A percentile compares a stretch with the other conserved stretches of the same genome.
Evolutionary conservation across 257 asterid species (phyloP).

Genomic region (Fraxinus pennsylvanica): DNA sequence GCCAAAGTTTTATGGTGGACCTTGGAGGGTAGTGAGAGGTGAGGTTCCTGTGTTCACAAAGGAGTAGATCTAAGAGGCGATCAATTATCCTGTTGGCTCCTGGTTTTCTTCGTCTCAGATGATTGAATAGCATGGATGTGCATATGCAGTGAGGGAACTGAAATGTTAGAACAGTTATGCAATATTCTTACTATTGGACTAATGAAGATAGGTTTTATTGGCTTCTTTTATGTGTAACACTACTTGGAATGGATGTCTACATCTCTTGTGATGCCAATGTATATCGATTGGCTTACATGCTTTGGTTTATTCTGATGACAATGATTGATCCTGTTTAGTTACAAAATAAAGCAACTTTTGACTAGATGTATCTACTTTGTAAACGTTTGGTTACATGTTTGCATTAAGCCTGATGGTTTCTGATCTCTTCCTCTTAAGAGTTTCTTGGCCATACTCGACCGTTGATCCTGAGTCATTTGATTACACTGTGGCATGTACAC

Average conservation of each 20-base stretch:
- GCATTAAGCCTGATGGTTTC: background rate
- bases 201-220: background rate
- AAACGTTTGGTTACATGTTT: background rate
- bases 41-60: conserved; percentile 60
- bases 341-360: background rate
- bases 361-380: background rate
- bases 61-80: conserved; percentile 30
- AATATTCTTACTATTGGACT: background rate
- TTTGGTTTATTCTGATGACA: background rate
- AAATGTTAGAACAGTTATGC: background rate
- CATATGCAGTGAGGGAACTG: background rate
- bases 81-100: background rate
- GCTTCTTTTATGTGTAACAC: background rate
- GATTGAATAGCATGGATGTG: conserved; percentile 1
- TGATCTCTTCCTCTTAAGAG: background rate
- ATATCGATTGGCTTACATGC: background rate
- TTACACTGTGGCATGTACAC: background rate
- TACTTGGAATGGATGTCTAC: background rate
- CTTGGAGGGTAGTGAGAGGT: conserved; percentile 89
- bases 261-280: background rate
- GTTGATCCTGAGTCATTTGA: background rate
- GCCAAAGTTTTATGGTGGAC: conserved; percentile 83
- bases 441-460: background rate
- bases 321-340: background rate
- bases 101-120: background rate